Percentiles rank a stretch among this genome's conserved stretches.
phyloP scores from a whole-genome alignment of 2,329 filamentous ascomycete species.

The Paracamarosporium sp. region DNA sequence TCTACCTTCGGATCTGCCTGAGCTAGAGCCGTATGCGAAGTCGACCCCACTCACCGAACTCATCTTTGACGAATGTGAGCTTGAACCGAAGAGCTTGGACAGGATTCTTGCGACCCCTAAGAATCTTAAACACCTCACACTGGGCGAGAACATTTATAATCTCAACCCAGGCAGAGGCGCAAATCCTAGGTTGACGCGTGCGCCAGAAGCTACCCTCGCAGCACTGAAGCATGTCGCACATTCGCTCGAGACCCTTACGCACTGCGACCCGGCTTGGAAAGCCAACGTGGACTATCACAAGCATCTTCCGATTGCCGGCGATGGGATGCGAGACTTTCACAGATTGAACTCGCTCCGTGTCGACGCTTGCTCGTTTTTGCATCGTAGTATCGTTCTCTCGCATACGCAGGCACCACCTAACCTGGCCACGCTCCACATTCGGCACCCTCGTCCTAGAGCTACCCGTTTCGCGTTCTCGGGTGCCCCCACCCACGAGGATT shows the following conservation, averaged over 20 bases:
- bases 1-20: conserved; percentile 24
- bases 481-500: conserved; percentile 18
- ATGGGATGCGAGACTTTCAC: conserved; percentile 41
- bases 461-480: not conserved
- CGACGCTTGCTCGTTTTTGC: conserved; percentile 39
- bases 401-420: conserved; percentile 36
- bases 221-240: conserved; percentile 37
- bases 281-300: conserved; percentile 17
- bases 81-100: conserved; percentile 28
- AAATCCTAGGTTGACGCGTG: conserved; percentile 22
- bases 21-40: conserved; percentile 24
- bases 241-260: conserved; percentile 37
- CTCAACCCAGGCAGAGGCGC: conserved; percentile 12
- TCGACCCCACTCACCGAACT: conserved; percentile 39
- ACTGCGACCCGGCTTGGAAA: conserved; percentile 34
- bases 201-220: conserved; percentile 23
- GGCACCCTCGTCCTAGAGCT: conserved; percentile 18
- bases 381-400: conserved; percentile 31
- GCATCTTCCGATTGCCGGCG: conserved; percentile 25
- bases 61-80: conserved; percentile 44
- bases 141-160: conserved; percentile 44
- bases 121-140: conserved; percentile 35
- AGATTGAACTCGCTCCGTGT: conserved; percentile 35
- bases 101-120: conserved; percentile 37
- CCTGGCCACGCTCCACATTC: conserved; percentile 34